Conservation (phyloP, 2,329 filamentous ascomycete genomes). For the Aspergillus candidus region DNA sequence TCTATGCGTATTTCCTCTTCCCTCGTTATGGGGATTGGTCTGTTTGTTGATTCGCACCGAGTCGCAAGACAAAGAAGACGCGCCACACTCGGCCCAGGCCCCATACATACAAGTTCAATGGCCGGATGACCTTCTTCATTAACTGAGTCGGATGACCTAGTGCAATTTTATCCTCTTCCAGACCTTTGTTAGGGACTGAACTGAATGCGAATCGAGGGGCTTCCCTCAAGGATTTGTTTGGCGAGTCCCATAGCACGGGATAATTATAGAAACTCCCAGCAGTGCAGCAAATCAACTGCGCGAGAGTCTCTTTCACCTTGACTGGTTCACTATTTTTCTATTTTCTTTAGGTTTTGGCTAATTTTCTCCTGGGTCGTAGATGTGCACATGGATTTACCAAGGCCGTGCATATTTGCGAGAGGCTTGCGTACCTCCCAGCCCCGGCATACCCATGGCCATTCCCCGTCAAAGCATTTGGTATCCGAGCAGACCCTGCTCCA, state of each 20-base stretch:
- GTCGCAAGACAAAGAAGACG: too few relatives aligned
- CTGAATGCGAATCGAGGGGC: not conserved
- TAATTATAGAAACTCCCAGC: constrained; percentile 16
- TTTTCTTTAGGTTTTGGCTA: not conserved
- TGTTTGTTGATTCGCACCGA: too few relatives aligned
- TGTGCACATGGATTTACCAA: not conserved
- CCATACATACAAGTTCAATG: too few relatives aligned
- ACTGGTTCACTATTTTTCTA: too few relatives aligned
- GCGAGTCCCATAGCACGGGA: constrained; percentile 2
- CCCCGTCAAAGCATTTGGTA: constrained; percentile 16
- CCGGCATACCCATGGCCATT: constrained; percentile 24
- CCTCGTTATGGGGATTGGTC: too few relatives aligned
- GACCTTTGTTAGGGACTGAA: too few relatives aligned
- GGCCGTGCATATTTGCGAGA: constrained; percentile 25
- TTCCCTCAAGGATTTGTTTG: not conserved
- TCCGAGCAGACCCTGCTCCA: constrained; percentile 9
- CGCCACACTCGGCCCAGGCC: too few relatives aligned
- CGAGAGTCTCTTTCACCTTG: not conserved
- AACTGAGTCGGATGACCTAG: too few relatives aligned
- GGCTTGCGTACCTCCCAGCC: constrained; percentile 30
- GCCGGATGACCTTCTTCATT: too few relatives aligned
- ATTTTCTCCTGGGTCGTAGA: constrained; percentile 16
- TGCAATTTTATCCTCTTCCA: not conserved
- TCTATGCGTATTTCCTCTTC: too few relatives aligned
- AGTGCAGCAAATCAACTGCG: constrained; percentile 5